Percentiles rank a stretch among this genome's conserved stretches.
Conservation (phyloP, 2,329 filamentous ascomycete species). For the Epichloe amarillans region DNA sequence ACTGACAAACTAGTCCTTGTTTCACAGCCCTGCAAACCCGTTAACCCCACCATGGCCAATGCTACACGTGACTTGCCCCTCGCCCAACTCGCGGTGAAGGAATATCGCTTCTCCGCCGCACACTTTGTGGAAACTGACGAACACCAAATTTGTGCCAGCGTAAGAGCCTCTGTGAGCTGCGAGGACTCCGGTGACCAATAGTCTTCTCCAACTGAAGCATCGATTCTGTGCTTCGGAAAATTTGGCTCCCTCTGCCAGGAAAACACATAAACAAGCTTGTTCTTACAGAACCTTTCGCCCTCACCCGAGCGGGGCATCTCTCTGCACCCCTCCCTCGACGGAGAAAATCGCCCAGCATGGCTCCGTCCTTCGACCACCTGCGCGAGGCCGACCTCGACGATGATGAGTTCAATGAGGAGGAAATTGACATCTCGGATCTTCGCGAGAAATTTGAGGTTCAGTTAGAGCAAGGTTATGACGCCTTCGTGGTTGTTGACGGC, state of each 20-base stretch:
- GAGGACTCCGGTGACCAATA: neutral
- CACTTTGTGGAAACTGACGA: constrained; percentile 25
- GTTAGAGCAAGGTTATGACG: constrained; percentile 88
- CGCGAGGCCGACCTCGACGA: constrained; percentile 79
- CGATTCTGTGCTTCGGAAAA: neutral
- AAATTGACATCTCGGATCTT: constrained; percentile 91
- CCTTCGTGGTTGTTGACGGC: constrained; percentile 92
- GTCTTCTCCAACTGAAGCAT: neutral
- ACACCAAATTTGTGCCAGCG: constrained; percentile 25
- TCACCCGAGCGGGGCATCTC: constrained; percentile 23
- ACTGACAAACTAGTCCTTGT: neutral
- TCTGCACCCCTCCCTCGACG: constrained; percentile 19
- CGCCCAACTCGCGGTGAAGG: constrained; percentile 17
- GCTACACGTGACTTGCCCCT: constrained; percentile 29
- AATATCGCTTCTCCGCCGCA: constrained; percentile 28
- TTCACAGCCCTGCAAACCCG: neutral
- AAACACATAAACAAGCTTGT: neutral
- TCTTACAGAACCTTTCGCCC: constrained; percentile 5
- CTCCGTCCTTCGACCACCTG: constrained; percentile 77
- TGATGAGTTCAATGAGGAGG: constrained; percentile 79
- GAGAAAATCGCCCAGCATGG: constrained; percentile 53
- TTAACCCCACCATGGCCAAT: constrained; percentile 5
- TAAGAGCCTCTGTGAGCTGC: neutral
- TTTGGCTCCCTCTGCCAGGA: neutral
- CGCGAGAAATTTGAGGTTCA: constrained; percentile 91